Evolutionary conservation across 768 basidiomycete species (phyloP).

Genomic region (Phanerochaete sordida): DNA sequence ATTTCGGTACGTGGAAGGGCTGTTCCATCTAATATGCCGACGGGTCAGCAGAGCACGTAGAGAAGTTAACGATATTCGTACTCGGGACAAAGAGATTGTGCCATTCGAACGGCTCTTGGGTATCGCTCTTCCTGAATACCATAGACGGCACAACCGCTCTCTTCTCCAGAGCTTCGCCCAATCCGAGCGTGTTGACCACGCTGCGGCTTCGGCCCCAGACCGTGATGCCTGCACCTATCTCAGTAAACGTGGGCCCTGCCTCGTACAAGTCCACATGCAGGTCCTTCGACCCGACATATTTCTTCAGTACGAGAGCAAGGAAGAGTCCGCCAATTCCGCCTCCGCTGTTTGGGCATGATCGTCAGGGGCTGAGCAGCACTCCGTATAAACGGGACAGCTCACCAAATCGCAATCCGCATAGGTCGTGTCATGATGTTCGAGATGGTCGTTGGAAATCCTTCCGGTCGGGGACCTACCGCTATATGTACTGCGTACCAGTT

Average conservation of each 20-base stretch:
- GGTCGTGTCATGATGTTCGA: not conserved
- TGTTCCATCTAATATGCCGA: not conserved
- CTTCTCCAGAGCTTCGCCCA: not conserved
- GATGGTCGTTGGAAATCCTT: not conserved
- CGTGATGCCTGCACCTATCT: slow-evolving; percentile 2
- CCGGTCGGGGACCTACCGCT: not conserved
- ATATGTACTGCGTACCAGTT: not conserved
- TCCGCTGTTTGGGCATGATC: not conserved
- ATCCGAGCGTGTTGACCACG: not conserved
- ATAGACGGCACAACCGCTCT: not conserved
- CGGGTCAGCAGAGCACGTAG: too few relatives aligned
- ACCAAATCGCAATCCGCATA: slow-evolving; percentile 12
- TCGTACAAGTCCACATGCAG: not conserved
- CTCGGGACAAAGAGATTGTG: not conserved
- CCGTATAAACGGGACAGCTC: not conserved
- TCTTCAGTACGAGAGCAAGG: not conserved
- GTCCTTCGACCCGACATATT: not conserved
- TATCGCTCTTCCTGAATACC: not conserved
- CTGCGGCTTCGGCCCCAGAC: not conserved
- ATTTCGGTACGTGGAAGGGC: not conserved
- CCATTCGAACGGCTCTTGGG: not conserved
- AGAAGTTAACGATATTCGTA: too few relatives aligned
- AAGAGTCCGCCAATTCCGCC: not conserved
- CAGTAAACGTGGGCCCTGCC: not conserved
- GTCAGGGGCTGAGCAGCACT: not conserved